phyloP scores from a whole-genome alignment of 257 asterid species.

The Penstemon davidsonii region DNA sequence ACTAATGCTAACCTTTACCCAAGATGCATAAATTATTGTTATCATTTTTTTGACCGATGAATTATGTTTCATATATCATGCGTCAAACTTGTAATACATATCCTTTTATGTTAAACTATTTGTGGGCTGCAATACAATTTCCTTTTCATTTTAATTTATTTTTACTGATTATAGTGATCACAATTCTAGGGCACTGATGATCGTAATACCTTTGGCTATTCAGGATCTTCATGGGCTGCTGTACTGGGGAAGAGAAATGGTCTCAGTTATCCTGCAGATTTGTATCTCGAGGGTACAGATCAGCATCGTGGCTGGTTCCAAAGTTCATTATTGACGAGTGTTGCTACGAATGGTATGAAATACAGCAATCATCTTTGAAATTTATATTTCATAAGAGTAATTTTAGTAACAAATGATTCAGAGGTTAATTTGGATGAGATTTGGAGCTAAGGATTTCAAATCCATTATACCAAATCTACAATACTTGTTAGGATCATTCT shows the following conservation, averaged over 20 bases:
- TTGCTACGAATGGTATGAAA: conserved; percentile 83
- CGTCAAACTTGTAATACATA: neutral
- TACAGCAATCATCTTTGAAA: neutral
- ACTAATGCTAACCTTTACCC: conserved; percentile 14
- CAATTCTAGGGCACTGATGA: neutral
- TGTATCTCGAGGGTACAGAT: conserved; percentile 98
- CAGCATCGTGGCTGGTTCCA: conserved; percentile 99
- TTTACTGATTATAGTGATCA: neutral
- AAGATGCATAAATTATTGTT: neutral
- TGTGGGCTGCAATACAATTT: neutral
- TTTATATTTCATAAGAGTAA: conserved; percentile 5
- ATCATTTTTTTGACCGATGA: neutral
- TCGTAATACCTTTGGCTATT: conserved; percentile 21
- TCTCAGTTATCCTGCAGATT: conserved; percentile 90
- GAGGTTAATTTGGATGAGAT: neutral
- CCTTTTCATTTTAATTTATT: conserved; percentile 7
- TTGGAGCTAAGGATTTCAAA: neutral
- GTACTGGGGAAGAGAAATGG: conserved; percentile 75
- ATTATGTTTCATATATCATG: conserved; percentile 7
- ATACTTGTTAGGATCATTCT: too few relatives aligned
- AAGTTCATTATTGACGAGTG: conserved; percentile 86
- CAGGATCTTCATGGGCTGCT: conserved; percentile 99
- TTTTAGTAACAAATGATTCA: neutral
- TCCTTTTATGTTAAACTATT: neutral
- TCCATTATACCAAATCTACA: too few relatives aligned